phyloP scores from a whole-genome alignment of 2,329 filamentous ascomycete species.

The Acephala macrosclerotiorum region DNA sequence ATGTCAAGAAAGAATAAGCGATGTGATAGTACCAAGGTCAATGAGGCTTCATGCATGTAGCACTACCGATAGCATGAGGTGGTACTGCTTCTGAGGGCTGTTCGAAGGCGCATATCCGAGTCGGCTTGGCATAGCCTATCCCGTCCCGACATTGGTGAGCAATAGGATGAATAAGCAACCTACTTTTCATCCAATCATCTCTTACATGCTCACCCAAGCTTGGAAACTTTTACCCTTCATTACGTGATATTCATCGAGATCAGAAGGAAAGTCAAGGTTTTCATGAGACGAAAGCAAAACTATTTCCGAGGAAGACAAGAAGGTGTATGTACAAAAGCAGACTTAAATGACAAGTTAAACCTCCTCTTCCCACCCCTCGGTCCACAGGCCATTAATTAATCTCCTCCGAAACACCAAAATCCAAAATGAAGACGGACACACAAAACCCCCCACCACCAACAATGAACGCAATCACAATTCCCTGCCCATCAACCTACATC shows the following conservation, averaged over 20 bases:
- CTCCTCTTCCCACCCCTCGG: neutral
- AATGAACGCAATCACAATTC: conserved; percentile 23
- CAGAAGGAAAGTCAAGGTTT: neutral
- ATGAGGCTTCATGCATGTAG: neutral
- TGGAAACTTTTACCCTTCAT: neutral
- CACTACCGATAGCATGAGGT: neutral
- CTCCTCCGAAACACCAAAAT: neutral
- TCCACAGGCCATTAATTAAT: too few species aligned
- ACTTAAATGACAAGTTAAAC: neutral
- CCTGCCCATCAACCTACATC: conserved; percentile 15
- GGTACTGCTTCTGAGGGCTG: neutral
- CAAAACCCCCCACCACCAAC: neutral
- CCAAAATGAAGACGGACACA: neutral
- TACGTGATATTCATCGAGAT: neutral
- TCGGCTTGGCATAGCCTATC: neutral
- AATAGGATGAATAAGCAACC: neutral
- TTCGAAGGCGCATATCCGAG: neutral
- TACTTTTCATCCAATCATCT: neutral
- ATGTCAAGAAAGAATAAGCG: neutral
- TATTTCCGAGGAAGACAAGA: neutral
- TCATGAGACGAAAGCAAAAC: neutral
- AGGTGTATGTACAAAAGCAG: neutral
- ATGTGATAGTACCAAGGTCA: neutral
- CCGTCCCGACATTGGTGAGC: neutral
- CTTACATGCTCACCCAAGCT: neutral